Base-by-base conservation (phyloP, 108 stramenopile genomes). In the Conticribra weissflogii region DNA sequence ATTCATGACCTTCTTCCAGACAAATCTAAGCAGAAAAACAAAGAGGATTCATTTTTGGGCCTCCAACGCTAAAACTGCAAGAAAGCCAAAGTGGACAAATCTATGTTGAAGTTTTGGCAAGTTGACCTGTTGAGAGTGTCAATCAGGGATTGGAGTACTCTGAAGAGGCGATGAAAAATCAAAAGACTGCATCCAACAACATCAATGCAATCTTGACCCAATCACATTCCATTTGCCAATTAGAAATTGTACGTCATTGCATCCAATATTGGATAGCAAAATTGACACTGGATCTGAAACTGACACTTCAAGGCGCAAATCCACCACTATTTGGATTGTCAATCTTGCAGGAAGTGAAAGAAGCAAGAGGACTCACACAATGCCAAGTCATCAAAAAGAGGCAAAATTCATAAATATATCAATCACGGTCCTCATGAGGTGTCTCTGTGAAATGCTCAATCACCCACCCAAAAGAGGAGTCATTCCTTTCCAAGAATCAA, bases 321-420 rank as follows among this genome's bases (percentile, higher is more conserved):
- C 79, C 23, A 66, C 74, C 9, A 91, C 76, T 19, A 65, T 98
- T 53, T 96, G 91, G 95, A 92, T 99, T 49, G 98, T 99, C 1
- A 98, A 99, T 63, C 78, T 99, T 48, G 99, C 99, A 2, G 99
- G 99, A 8, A 94, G 92, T 65, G 99, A 99, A 73, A 77, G 99
- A 3, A 78, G 83, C 57, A 93, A 96, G 32, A 81, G 96, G 27
- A 97, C 97, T 2, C 78, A 77, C 2, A 58, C 63, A n/a, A 68
- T 71, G 0, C 66, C 81, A 64, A 61, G 76, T 18, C 89, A 93
- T 7, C 97, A 97, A 80, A 91, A 94, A 70, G 99, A 99, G 72
- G 97, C 99, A 12, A 74, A 86, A 16, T 59, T 81, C 18, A 99
- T 99, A 77, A 99, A 99, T 88, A 86, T 86, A 48, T 94, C 92